These are phyloP conservation scores for Neofusicoccum umdonicola DNA, from an alignment of 2,329 filamentous ascomycete species.

Conservation along the genomic window DNA sequence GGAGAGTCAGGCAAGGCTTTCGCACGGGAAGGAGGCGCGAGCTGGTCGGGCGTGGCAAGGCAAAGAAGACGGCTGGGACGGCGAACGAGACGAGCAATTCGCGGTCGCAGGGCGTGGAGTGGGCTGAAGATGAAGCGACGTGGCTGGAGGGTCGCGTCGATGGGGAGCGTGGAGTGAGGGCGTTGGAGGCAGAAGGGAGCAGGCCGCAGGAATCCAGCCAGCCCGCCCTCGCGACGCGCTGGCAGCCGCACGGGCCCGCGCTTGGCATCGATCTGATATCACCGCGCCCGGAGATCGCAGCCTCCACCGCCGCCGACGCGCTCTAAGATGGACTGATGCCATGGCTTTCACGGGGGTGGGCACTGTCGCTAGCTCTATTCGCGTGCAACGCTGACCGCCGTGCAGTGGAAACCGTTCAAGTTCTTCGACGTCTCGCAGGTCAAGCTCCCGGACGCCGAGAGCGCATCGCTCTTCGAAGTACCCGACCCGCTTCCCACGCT, in stretches of 20 bases:
- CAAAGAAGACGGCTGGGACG: neutral
- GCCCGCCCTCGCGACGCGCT: neutral
- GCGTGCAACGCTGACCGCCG: neutral
- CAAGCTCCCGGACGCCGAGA: constrained; percentile 75
- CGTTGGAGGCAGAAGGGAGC: constrained; percentile 5
- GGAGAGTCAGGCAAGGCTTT: constrained; percentile 5
- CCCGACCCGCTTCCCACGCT: constrained; percentile 33
- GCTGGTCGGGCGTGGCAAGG: neutral
- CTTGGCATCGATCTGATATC: constrained; percentile 14
- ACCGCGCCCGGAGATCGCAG: neutral
- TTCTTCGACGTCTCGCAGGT: constrained; percentile 96
- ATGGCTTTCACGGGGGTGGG: constrained; percentile 44
- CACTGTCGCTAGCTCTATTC: neutral
- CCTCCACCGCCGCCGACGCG: neutral
- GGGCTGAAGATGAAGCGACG: constrained; percentile 13
- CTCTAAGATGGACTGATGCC: constrained; percentile 20
- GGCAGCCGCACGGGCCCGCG: neutral
- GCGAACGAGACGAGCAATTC: neutral
- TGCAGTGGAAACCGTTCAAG: constrained; percentile 96
- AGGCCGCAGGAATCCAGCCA: neutral
- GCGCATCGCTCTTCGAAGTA: constrained; percentile 75
- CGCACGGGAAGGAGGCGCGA: constrained; percentile 4
- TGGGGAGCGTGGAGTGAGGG: constrained; percentile 6
- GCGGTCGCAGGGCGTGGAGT: constrained; percentile 3
- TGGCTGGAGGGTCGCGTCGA: constrained; percentile 11